A percentile compares a stretch with the other conserved stretches of the same genome.
These are phyloP conservation scores for Geosmithia morbida DNA, from an alignment of 2,329 filamentous ascomycete species.

Conservation along the genomic window DNA sequence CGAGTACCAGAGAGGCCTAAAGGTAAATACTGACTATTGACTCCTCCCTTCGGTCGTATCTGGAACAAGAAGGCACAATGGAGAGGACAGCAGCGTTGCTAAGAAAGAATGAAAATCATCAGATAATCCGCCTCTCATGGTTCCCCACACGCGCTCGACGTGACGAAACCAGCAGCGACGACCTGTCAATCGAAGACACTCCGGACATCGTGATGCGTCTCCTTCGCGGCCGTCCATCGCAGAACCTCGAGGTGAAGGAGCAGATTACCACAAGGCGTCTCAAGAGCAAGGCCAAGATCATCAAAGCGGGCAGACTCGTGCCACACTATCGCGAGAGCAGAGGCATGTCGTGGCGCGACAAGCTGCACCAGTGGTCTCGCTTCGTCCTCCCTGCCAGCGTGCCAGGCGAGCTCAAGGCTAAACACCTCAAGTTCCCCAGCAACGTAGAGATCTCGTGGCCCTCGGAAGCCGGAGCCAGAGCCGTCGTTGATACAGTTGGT, in stretches of 20 bases:
- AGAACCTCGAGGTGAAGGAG: neutral
- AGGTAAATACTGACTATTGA: neutral
- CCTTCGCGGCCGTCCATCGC: slow-evolving; percentile 9
- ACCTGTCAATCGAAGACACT: slow-evolving; percentile 18
- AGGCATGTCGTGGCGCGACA: slow-evolving; percentile 20
- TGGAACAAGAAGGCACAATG: neutral
- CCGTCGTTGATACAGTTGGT: no score
- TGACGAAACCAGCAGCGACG: neutral
- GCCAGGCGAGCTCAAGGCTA: neutral
- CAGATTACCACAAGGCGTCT: neutral
- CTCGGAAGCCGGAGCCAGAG: neutral
- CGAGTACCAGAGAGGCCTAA: neutral
- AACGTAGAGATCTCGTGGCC: neutral
- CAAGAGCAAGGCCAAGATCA: neutral
- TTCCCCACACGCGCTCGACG: neutral
- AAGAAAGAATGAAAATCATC: neutral
- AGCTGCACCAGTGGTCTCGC: slow-evolving; percentile 15
- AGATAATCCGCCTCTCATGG: neutral
- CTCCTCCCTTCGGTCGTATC: neutral
- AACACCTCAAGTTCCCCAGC: neutral
- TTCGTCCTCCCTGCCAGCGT: slow-evolving; percentile 8
- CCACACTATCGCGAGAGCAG: slow-evolving; percentile 10
- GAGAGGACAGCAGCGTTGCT: neutral
- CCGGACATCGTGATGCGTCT: slow-evolving; percentile 31
- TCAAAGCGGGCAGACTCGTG: slow-evolving; percentile 6